These are phyloP conservation scores for Monosporozyma siamensis DNA, from an alignment of 805 yeast genomes.

Conservation along the genomic window DNA sequence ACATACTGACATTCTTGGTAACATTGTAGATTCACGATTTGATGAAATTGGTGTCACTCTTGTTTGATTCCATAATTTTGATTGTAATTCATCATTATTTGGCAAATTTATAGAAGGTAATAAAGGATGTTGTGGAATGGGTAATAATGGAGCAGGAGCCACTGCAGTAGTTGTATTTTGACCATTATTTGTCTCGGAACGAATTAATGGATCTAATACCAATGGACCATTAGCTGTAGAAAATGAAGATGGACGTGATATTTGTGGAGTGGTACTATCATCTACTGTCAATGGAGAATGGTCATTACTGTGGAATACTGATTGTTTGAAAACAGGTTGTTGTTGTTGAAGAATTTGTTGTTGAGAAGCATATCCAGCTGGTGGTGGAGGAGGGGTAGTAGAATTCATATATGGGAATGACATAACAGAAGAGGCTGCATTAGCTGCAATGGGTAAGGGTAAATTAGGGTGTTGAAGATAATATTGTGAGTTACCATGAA, in stretches of 20 bases:
- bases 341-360: conserved; percentile 1
- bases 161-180: background rate
- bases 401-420: conserved; percentile 1
- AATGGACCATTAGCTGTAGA: background rate
- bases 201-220: background rate
- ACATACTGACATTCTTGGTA: background rate
- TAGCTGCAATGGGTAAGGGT: background rate
- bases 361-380: background rate
- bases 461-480: background rate
- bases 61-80: background rate
- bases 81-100: background rate
- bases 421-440: background rate
- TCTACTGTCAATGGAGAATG: background rate
- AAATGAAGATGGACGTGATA: background rate
- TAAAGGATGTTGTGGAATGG: background rate
- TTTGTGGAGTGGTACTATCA: background rate
- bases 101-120: background rate
- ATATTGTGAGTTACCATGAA: background rate
- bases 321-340: conserved; percentile 1
- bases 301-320: background rate
- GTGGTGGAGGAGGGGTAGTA: conserved; percentile 1
- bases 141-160: background rate
- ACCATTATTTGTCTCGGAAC: background rate
- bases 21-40: background rate
- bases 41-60: background rate